A percentile compares a stretch with the other conserved stretches of the same genome.
These are phyloP conservation scores for Podosphaera leucotricha DNA, from an alignment of 2,329 filamentous ascomycete species.

Conservation along the genomic window DNA sequence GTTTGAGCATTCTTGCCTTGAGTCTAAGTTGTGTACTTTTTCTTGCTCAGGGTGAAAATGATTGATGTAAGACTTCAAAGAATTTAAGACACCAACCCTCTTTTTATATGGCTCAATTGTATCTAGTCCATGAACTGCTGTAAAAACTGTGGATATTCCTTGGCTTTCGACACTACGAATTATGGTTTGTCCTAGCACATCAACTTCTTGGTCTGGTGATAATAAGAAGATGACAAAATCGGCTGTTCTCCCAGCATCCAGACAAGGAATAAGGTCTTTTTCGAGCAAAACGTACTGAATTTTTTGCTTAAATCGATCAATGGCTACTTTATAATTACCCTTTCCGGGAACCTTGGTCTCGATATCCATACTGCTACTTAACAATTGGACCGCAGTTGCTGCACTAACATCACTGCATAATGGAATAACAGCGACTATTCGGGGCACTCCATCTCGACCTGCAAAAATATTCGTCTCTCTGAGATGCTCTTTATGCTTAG, in stretches of 20 bases:
- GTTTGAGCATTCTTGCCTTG: constrained; percentile 73
- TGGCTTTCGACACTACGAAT: constrained; percentile 77
- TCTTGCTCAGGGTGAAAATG: constrained; percentile 88
- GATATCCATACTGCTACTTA: constrained; percentile 65
- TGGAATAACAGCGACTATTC: constrained; percentile 72
- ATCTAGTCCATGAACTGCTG: constrained; percentile 59
- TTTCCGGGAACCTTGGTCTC: constrained; percentile 36
- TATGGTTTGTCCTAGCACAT: constrained; percentile 63
- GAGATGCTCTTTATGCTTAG: constrained; percentile 64
- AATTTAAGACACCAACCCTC: constrained; percentile 49
- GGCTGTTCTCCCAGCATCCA: constrained; percentile 70
- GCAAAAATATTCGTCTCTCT: constrained; percentile 60
- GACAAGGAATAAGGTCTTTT: constrained; percentile 48
- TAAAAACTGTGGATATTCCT: constrained; percentile 80
- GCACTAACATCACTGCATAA: constrained; percentile 52
- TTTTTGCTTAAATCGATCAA: constrained; percentile 90
- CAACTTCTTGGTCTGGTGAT: constrained; percentile 63
- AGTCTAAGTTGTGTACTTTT: constrained; percentile 74
- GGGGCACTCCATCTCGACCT: constrained; percentile 68
- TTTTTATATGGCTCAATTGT: constrained; percentile 60
- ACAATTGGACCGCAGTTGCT: constrained; percentile 36
- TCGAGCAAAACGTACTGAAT: constrained; percentile 61
- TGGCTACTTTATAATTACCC: constrained; percentile 36
- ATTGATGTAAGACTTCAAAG: constrained; percentile 75
- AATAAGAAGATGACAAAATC: constrained; percentile 81